These are phyloP conservation scores for Pholiota molesta DNA, from an alignment of 768 basidiomycete species.

Conservation along the genomic window DNA sequence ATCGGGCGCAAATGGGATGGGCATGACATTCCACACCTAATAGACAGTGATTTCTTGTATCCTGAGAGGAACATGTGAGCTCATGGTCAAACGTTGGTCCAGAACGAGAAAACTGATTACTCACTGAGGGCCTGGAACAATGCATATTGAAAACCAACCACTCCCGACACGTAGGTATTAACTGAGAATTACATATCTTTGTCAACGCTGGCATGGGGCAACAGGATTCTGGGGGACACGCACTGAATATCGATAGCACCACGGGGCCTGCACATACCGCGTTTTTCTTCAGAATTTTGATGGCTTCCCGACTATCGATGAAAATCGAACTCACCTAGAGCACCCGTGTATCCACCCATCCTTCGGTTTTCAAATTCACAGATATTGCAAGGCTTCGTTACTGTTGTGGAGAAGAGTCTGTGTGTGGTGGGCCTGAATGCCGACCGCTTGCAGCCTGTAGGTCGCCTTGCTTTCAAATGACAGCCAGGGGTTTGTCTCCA, in stretches of 20 bases:
- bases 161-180: background rate
- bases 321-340: background rate
- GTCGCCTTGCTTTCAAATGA: background rate
- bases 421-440: too few species aligned
- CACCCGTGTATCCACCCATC: background rate
- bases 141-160: background rate
- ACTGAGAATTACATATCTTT: background rate
- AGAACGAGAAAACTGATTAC: background rate
- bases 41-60: background rate
- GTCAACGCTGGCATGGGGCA: background rate
- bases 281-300: background rate
- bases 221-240: background rate
- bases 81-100: background rate
- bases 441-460: too few species aligned
- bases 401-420: too few species aligned
- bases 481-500: background rate
- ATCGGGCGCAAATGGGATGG: background rate
- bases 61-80: background rate
- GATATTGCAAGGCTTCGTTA: background rate
- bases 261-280: background rate
- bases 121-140: background rate
- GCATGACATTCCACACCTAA: background rate
- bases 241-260: background rate
- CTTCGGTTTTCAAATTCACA: background rate
- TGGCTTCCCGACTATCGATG: background rate